phyloP scores from a whole-genome alignment of 192 early-diverging fungal genomes.

The Coemansia sp. region DNA sequence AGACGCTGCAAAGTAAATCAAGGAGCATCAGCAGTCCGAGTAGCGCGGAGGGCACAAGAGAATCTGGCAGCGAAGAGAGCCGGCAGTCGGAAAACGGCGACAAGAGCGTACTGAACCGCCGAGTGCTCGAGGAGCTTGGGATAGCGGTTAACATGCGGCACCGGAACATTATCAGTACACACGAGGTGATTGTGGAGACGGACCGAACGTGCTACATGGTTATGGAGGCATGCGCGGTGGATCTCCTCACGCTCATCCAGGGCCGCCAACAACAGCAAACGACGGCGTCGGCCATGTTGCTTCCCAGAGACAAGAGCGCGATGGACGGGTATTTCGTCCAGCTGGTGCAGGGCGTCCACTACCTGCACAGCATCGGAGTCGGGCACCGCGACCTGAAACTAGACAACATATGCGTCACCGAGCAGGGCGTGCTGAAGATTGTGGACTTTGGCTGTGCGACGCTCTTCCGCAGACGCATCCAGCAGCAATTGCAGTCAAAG shows the following conservation, averaged over 20 bases:
- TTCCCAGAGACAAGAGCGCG: slow-evolving; percentile 51
- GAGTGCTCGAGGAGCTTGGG: slow-evolving; percentile 44
- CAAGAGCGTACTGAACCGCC: slow-evolving; percentile 18
- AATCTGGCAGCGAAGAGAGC: background rate
- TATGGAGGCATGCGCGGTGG: slow-evolving; percentile 85
- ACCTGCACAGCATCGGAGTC: slow-evolving; percentile 77
- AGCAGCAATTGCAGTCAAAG: slow-evolving; percentile 18
- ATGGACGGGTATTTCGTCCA: slow-evolving; percentile 82
- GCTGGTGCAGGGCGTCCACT: slow-evolving; percentile 69
- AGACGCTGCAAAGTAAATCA: slow-evolving; percentile 22
- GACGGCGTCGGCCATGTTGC: background rate
- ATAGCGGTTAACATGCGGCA: slow-evolving; percentile 59
- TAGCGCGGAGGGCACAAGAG: background rate
- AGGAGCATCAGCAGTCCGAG: background rate
- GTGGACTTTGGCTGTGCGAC: slow-evolving; percentile 78
- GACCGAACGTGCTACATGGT: slow-evolving; percentile 64
- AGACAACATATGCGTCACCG: slow-evolving; percentile 83
- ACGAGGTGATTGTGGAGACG: slow-evolving; percentile 67
- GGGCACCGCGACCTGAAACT: slow-evolving; percentile 91
- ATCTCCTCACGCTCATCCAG: slow-evolving; percentile 78
- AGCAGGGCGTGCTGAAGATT: slow-evolving; percentile 69
- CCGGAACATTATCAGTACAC: slow-evolving; percentile 67
- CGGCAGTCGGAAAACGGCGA: background rate
- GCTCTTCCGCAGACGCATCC: slow-evolving; percentile 36
- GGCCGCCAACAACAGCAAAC: slow-evolving; percentile 34